phyloP scores from a whole-genome alignment of 1,284 basidiomycete genomes.

The Lentinula novae-zelandiae region DNA sequence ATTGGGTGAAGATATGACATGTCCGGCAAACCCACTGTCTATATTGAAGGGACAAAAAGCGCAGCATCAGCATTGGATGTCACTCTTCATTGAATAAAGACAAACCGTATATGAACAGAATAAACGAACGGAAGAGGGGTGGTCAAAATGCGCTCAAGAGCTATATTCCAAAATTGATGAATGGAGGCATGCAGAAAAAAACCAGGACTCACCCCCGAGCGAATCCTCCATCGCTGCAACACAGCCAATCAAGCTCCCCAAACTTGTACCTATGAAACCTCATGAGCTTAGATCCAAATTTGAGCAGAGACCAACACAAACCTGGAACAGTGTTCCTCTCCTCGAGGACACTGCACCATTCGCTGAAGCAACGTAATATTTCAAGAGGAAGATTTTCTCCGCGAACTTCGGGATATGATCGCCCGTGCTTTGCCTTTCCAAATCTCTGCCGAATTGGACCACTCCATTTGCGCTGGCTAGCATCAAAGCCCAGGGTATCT shows the following conservation, averaged over 20 bases:
- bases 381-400: conserved; percentile 47
- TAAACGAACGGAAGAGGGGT: conserved; percentile 64
- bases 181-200: no score
- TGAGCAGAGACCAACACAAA: conserved; percentile 19
- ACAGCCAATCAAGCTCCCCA: conserved; percentile 48
- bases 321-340: conserved; percentile 51
- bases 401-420: conserved; percentile 8
- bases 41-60: not conserved
- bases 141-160: conserved; percentile 41
- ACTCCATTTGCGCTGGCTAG: conserved; percentile 12
- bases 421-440: conserved; percentile 7
- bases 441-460: conserved; percentile 12
- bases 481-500: conserved; percentile 8
- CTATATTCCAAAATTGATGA: not conserved
- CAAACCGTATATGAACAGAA: conserved; percentile 50
- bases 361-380: conserved; percentile 48
- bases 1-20: not conserved
- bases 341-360: conserved; percentile 56
- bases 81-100: not conserved
- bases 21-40: conserved; percentile 29
- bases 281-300: not conserved
- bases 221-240: conserved; percentile 52
- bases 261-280: conserved; percentile 34
- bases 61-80: not conserved
- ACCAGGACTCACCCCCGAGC: conserved; percentile 39